Evolutionary conservation across 352 stramenopile genomes (phyloP), one percentile per base, ranked within the genome.

Genomic region (Halophytophthora batemanensis): DNA sequence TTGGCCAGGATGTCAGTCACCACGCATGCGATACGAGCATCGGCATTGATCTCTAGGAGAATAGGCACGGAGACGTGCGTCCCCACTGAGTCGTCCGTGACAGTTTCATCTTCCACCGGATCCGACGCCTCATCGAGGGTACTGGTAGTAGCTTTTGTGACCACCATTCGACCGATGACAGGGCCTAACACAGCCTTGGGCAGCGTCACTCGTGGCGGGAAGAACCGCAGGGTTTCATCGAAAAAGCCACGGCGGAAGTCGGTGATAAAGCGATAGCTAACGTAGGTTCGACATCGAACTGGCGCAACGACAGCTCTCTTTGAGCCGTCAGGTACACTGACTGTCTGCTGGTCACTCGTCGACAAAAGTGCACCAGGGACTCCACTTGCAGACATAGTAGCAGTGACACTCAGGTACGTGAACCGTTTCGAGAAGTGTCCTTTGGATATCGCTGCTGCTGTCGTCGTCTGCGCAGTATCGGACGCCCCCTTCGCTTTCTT

Each of bases 381-480:
- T 2, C 15, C 21, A 6, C 33, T 39, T 14, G 41, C 22, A 19
- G 38, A 25, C 17, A 36, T 47, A 18, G 59, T 15, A 12, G 56
- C 36, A 15, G 42, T 57, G 17, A 59, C 50, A 35, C 64, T 86
- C 7, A 66, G 45, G 40, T 87, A 90, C 6, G 73, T 77, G 56
- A 86, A 92, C 10, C 82, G 66, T 35, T 89, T 90, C 11, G 82
- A 90, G 39, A 92, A 87, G 41, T 79, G 53, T 0, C 80, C 80
- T 49, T 77, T 86, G 7, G 74, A 36, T 47, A 56, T 51, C 46
- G 50, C 8, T 45, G 39, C 44, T 39, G 23, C 41, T 21, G 42
- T 51, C 17, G 19, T 35, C 54, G 17, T 13, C 31, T 17, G 7
- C 18, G 55, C 23, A 18, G 7, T 4, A 15, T 8, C 8, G 4